Percentiles rank a stretch among this genome's conserved stretches.
phyloP scores from a whole-genome alignment of 306 rosid genomes.

The Acacia acuminata region DNA sequence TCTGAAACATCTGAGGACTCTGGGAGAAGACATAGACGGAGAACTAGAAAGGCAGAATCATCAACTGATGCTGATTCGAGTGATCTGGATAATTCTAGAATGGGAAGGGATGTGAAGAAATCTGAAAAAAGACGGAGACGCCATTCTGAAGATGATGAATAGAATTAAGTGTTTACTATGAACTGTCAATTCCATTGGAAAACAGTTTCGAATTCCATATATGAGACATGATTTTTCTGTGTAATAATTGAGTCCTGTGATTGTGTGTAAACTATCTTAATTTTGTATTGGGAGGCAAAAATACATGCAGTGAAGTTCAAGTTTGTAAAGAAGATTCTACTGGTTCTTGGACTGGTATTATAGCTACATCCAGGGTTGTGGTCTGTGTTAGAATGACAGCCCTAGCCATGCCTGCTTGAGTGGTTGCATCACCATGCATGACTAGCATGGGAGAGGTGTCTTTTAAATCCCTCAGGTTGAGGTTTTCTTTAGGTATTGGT shows the following conservation, averaged over 20 bases:
- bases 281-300: background rate
- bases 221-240: background rate
- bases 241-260: background rate
- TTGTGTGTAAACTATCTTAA: background rate
- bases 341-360: background rate
- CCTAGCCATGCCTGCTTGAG: background rate
- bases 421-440: background rate
- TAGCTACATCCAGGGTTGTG: background rate
- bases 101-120: constrained; percentile 59
- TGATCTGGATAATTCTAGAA: constrained; percentile 53
- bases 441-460: background rate
- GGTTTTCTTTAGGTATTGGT: background rate
- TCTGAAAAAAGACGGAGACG: constrained; percentile 61
- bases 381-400: background rate
- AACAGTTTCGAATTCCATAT: background rate
- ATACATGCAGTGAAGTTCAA: background rate
- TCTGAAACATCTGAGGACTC: constrained; percentile 70
- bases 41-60: constrained; percentile 56
- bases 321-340: background rate
- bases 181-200: background rate
- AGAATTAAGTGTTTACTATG: constrained; percentile 24
- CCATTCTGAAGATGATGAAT: constrained; percentile 46
- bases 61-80: constrained; percentile 52
- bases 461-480: background rate
- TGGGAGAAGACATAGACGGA: constrained; percentile 44